phyloP scores from a whole-genome alignment of 768 basidiomycete species.

The Tremella yokohamensis region DNA sequence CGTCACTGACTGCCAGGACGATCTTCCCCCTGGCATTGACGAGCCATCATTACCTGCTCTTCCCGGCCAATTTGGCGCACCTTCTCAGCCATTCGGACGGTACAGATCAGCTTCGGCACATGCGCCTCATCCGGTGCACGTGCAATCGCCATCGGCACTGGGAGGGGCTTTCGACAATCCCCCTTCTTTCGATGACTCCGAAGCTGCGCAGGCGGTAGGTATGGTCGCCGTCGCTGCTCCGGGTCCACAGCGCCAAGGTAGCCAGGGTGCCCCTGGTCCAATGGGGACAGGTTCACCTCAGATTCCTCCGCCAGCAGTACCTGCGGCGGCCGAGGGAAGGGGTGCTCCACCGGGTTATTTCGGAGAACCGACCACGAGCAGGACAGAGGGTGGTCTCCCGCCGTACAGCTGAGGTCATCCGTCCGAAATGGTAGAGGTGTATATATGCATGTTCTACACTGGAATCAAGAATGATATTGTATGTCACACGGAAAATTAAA shows the following conservation, averaged over 20 bases:
- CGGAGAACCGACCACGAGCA: background rate
- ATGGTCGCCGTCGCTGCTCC: background rate
- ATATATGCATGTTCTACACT: too few species aligned
- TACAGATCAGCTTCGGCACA: background rate
- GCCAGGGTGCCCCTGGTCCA: background rate
- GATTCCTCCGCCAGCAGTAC: too few species aligned
- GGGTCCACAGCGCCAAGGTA: background rate
- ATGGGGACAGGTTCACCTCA: background rate
- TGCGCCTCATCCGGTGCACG: background rate
- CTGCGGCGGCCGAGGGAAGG: background rate
- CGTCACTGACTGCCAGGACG: constrained; percentile 28
- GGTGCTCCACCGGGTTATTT: constrained; percentile 6
- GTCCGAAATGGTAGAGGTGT: background rate
- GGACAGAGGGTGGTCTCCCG: background rate
- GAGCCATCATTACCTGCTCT: constrained; percentile 49
- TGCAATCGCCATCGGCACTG: background rate
- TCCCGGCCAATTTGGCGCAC: constrained; percentile 28
- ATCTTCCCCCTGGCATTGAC: constrained; percentile 50
- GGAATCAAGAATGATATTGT: too few species aligned
- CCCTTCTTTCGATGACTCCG: constrained; percentile 39
- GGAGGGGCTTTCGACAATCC: constrained; percentile 16
- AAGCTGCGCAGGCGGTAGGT: constrained; percentile 33
- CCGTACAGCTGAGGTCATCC: constrained; percentile 3
- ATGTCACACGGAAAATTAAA: too few species aligned
- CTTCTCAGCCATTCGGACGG: background rate